phyloP scores from a whole-genome alignment of 73 alveolate species.

The Durusdinium trenchii region DNA sequence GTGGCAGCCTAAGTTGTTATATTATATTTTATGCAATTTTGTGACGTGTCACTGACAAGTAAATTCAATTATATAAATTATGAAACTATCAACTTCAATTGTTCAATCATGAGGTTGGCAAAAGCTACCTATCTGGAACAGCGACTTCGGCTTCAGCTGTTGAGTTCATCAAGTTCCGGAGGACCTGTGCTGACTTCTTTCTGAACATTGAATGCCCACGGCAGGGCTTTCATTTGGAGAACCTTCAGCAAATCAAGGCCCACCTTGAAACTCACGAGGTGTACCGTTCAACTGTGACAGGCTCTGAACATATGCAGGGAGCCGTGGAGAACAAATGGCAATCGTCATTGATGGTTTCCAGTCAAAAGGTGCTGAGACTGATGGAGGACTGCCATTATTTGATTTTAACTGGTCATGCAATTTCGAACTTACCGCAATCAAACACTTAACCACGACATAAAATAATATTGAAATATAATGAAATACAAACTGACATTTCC shows the following conservation, averaged over 20 bases:
- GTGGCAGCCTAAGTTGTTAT: background rate
- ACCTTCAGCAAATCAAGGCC: background rate
- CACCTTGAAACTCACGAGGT: background rate
- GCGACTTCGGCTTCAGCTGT: background rate
- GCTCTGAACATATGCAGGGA: background rate
- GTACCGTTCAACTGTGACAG: background rate
- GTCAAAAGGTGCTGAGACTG: background rate
- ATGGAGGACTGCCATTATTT: background rate
- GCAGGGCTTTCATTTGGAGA: background rate
- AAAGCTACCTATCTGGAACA: background rate
- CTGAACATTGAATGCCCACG: background rate
- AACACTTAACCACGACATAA: too few relatives aligned
- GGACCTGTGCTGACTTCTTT: background rate
- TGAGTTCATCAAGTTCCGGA: background rate
- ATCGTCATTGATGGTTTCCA: background rate
- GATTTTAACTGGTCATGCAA: too few relatives aligned
- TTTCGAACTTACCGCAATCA: too few relatives aligned
- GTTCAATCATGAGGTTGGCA: background rate
- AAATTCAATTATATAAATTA: too few relatives aligned
- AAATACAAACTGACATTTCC: background rate
- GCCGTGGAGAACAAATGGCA: background rate
- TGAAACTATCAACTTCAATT: background rate
- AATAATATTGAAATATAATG: background rate
- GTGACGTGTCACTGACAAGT: background rate
- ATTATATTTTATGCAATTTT: too few relatives aligned